Base-by-base conservation (phyloP, 192 early-diverging fungal genomes). In the Coemansia sp. region DNA sequence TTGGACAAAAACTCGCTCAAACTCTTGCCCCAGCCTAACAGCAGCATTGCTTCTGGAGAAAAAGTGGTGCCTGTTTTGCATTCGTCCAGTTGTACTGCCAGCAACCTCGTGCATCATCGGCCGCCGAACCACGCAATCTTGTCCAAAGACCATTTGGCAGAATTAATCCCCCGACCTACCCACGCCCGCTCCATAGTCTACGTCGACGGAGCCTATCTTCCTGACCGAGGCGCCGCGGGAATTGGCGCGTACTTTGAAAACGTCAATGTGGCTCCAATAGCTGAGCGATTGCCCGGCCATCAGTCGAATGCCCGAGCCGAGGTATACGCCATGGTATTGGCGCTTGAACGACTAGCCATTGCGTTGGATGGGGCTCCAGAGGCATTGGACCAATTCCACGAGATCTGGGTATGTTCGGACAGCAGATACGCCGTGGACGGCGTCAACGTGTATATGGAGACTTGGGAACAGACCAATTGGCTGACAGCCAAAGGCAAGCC, bases 361-460 rank as follows among this genome's bases (percentile, higher is more conserved):
- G 37, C 17, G 0, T 3, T 69, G 67, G 21, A 17, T 11, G 23
- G 31, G 10, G 34, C 38, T 10, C 11, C 32, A 15, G 41, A 45
- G n/a, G 15, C 19, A 15, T 14, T 39, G 17, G 55, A 37, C 15
- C 12, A 12, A 2, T 8, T 61, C 9, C 59, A 51, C 21, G 80
- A 82, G 51, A 67, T 82, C 9, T 82, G 80, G 80, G 48, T 77
- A 5, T 82, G 80, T 63, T 73, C 80, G 11, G 80, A 82, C 45
- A 82, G 80, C 68, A 62, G 68, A 60, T 77, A 77, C 29, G 80
- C 72, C 11, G 80, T 82, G n/a, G 71, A 82, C 21, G 80, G 71
- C 0, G 72, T 74, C 45, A 82, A 82, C n/a, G 50, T 82, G 23
- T 41, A 77, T 39, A 68, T 63, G 41, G 80, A 82, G 59, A 51